These are phyloP conservation scores for Capniomyces stellatus DNA, from an alignment of 371 early-diverging fungal species.

Conservation along the genomic window DNA sequence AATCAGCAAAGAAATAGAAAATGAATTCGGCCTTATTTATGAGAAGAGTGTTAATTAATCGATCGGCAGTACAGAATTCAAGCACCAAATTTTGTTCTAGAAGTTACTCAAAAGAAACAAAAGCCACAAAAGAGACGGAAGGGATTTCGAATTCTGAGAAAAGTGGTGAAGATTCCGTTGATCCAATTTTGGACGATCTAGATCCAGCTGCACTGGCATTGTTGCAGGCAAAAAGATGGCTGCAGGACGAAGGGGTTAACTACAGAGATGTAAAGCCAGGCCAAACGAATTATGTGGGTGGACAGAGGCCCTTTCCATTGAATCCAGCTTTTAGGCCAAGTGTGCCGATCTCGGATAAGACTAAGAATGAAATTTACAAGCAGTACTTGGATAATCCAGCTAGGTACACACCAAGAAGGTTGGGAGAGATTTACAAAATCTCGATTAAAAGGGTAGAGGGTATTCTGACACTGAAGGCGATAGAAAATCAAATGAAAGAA, in stretches of 20 bases:
- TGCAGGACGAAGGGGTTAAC: slow-evolving; percentile 7
- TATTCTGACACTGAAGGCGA: slow-evolving; percentile 65
- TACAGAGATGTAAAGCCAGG: slow-evolving; percentile 8
- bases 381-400: slow-evolving; percentile 36
- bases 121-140: neutral
- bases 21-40: too few species aligned
- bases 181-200: too few species aligned
- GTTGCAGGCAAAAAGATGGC: slow-evolving; percentile 9
- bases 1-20: too few species aligned
- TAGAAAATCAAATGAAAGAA: slow-evolving; percentile 45
- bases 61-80: too few species aligned
- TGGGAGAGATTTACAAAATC: slow-evolving; percentile 50
- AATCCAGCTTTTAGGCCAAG: slow-evolving; percentile 68
- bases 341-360: slow-evolving; percentile 52
- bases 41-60: too few species aligned
- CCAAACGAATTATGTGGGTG: slow-evolving; percentile 10
- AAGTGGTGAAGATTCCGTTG: neutral
- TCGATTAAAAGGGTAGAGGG: slow-evolving; percentile 79
- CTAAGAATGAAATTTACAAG: slow-evolving; percentile 56
- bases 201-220: neutral
- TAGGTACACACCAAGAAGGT: slow-evolving; percentile 45
- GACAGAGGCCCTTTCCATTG: slow-evolving; percentile 55
- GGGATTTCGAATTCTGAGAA: neutral
- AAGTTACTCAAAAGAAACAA: neutral
- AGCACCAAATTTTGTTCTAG: too few species aligned